phyloP scores from a whole-genome alignment of 441 rosid species.

The Biscutella laevigata region DNA sequence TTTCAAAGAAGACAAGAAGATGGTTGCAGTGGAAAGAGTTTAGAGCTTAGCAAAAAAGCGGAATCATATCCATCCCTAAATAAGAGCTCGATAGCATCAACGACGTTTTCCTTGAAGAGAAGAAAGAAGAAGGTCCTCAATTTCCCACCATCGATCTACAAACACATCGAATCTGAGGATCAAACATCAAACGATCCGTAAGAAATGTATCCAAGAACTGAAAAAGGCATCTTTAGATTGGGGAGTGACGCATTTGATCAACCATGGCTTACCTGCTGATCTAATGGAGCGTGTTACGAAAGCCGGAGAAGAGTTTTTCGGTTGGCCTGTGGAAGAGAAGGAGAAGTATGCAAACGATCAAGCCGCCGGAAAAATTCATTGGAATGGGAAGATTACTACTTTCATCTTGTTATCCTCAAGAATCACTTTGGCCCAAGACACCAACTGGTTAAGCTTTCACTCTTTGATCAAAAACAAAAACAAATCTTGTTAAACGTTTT shows the following conservation, averaged over 20 bases:
- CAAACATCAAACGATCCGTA: conserved; percentile 28
- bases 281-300: conserved; percentile 54
- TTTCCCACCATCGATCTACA: conserved; percentile 64
- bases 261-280: conserved; percentile 60
- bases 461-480: background rate
- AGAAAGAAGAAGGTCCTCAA: conserved; percentile 62
- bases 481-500: conserved; percentile 3
- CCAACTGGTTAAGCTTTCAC: conserved; percentile 47
- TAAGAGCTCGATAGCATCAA: conserved; percentile 66
- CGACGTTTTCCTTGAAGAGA: conserved; percentile 65
- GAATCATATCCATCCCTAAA: conserved; percentile 58
- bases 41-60: conserved; percentile 66
- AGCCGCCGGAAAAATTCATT: conserved; percentile 62
- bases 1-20: background rate
- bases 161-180: conserved; percentile 53
- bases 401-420: conserved; percentile 78
- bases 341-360: conserved; percentile 83
- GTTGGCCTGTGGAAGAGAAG: conserved; percentile 65
- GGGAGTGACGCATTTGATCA: conserved; percentile 91
- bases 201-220: conserved; percentile 43
- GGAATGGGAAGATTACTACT: conserved; percentile 92
- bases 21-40: conserved; percentile 37
- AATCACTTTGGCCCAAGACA: conserved; percentile 73
- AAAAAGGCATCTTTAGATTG: conserved; percentile 56
- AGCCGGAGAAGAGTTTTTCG: conserved; percentile 55